These are phyloP conservation scores for Leccinum ponderosum DNA, from an alignment of 1,284 basidiomycete genomes.

Conservation along the genomic window DNA sequence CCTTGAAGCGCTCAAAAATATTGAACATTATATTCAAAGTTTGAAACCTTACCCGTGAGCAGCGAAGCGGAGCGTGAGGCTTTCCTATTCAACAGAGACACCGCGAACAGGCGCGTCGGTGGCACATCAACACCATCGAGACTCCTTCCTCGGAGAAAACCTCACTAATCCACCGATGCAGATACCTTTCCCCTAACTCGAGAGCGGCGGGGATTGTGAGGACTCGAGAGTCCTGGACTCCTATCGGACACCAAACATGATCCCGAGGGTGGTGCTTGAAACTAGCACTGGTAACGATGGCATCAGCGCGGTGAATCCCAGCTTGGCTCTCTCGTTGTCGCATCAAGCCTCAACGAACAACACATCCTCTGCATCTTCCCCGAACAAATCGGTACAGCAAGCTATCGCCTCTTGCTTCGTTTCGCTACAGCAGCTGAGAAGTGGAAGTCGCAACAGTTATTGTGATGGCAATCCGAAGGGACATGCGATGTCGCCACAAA, in stretches of 20 bases:
- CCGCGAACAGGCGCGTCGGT: neutral
- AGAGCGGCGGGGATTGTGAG: neutral
- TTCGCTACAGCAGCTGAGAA: neutral
- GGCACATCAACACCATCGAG: neutral
- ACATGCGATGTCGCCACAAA: neutral
- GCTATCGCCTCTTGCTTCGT: neutral
- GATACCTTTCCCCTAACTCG: neutral
- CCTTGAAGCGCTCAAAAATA: neutral
- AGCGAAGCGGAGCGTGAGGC: neutral
- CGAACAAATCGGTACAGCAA: neutral
- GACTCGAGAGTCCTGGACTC: neutral
- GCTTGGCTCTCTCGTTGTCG: neutral
- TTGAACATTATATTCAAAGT: neutral
- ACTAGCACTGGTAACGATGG: constrained; percentile 6
- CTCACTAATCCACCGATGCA: neutral
- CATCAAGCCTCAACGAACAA: neutral
- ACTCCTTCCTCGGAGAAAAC: neutral
- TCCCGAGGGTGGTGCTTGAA: neutral
- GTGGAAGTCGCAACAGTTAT: neutral
- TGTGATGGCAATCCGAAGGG: neutral
- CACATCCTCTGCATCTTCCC: neutral
- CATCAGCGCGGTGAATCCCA: constrained; percentile 3
- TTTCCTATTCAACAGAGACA: neutral
- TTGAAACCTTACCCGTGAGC: neutral
- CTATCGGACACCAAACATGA: constrained; percentile 2